phyloP scores from a whole-genome alignment of 495 filamentous ascomycete species.

The Platismatia glauca region DNA sequence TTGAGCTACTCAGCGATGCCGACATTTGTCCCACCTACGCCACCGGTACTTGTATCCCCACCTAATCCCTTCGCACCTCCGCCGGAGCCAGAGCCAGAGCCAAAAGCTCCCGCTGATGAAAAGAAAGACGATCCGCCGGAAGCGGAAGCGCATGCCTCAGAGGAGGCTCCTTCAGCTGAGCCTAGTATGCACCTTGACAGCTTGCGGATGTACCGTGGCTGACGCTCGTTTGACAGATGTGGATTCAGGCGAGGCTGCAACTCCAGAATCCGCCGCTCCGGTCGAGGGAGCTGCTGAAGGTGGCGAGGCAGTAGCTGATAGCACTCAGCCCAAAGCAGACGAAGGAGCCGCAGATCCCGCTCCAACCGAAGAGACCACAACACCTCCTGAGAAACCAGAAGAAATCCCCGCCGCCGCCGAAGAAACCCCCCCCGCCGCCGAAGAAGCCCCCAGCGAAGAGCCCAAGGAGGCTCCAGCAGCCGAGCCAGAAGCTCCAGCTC shows the following conservation, averaged over 20 bases:
- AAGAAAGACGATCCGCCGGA: background rate
- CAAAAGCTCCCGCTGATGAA: conserved; percentile 3
- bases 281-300: conserved; percentile 14
- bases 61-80: background rate
- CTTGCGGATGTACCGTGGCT: background rate
- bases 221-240: background rate
- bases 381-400: conserved; percentile 39
- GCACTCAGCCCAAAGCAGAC: background rate
- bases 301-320: conserved; percentile 21
- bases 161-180: conserved; percentile 1
- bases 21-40: conserved; percentile 2
- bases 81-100: background rate
- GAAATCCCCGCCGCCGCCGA: conserved; percentile 3
- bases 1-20: conserved; percentile 3
- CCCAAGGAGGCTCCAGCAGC: conserved; percentile 5
- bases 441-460: conserved; percentile 7
- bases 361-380: conserved; percentile 47
- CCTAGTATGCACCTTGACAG: background rate
- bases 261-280: background rate
- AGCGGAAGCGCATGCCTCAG: background rate
- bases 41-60: conserved; percentile 4
- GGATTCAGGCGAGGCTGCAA: background rate
- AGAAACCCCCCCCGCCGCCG: conserved; percentile 1
- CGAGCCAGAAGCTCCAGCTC: conserved; percentile 2
- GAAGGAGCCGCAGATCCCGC: conserved; percentile 32